These are phyloP conservation scores for Acephala macrosclerotiorum DNA, from an alignment of 2,329 filamentous ascomycete species.

Conservation along the genomic window DNA sequence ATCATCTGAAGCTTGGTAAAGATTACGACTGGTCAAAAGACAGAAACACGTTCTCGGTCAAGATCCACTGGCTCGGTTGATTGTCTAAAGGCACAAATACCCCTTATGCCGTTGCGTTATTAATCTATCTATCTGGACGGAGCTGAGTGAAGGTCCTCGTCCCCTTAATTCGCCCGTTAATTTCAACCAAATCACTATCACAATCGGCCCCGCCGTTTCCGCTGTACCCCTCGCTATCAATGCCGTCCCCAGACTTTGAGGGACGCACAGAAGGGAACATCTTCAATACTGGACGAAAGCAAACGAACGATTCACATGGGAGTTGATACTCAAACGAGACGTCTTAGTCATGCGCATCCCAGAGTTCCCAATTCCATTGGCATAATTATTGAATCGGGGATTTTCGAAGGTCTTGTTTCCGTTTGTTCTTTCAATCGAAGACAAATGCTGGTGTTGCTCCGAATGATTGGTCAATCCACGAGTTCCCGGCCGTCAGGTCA, in stretches of 20 bases:
- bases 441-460: constrained; percentile 1
- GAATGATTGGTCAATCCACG: constrained; percentile 11
- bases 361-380: not conserved
- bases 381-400: constrained; percentile 3
- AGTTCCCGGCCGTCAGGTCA: not conserved
- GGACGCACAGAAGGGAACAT: constrained; percentile 6
- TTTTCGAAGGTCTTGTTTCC: not conserved
- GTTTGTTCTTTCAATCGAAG: constrained; percentile 11
- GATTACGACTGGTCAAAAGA: not conserved
- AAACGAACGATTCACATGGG: not conserved
- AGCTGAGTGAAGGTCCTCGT: not conserved
- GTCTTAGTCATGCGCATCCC: not conserved
- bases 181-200: not conserved
- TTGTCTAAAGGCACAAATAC: not conserved
- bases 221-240: constrained; percentile 8
- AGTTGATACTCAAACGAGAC: constrained; percentile 1
- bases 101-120: not conserved
- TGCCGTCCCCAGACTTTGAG: constrained; percentile 1
- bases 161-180: not conserved
- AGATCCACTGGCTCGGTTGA: not conserved
- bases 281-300: not conserved
- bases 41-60: not conserved
- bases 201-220: not conserved
- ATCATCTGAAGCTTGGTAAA: not conserved
- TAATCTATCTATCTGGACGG: not conserved